Conservation (phyloP, 2,329 filamentous ascomycete genomes). For the Aspergillus hortae region DNA sequence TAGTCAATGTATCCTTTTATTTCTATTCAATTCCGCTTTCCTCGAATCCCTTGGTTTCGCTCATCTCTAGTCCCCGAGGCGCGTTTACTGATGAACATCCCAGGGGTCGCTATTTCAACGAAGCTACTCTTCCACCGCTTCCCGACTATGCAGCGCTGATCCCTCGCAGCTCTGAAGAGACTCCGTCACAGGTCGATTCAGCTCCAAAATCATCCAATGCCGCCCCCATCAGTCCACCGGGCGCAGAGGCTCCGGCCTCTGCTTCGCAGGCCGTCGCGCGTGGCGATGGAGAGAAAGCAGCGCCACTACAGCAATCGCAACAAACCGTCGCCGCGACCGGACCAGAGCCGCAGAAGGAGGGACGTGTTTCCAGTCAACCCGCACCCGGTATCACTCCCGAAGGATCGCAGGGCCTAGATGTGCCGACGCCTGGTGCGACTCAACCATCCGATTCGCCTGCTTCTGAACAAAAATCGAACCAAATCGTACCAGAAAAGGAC, state of each 20-base stretch:
- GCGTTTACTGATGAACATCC: conserved; percentile 9
- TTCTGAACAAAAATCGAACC: conserved; percentile 13
- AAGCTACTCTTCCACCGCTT: conserved; percentile 49
- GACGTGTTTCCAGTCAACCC: conserved; percentile 6
- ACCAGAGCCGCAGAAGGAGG: conserved; percentile 8
- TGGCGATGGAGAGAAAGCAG: conserved; percentile 3
- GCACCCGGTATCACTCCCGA: conserved; percentile 10
- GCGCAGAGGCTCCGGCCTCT: conserved; percentile 11
- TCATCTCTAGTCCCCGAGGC: neutral
- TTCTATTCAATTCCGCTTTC: neutral
- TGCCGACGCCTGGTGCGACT: conserved; percentile 18
- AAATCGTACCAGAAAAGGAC: conserved; percentile 19
- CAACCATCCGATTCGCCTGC: conserved; percentile 54
- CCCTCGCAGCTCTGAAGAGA: conserved; percentile 29
- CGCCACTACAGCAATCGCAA: conserved; percentile 3
- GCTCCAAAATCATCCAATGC: conserved; percentile 27
- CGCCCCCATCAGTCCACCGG: conserved; percentile 14
- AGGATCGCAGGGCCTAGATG: conserved; percentile 10
- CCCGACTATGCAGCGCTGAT: conserved; percentile 28
- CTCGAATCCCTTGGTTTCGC: neutral
- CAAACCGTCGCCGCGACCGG: conserved; percentile 9
- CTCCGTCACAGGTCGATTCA: conserved; percentile 36
- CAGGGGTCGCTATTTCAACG: conserved; percentile 57
- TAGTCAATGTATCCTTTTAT: neutral
- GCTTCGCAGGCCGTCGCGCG: conserved; percentile 10